phyloP scores from a whole-genome alignment of 495 filamentous ascomycete genomes.

The Penicillium salamii region DNA sequence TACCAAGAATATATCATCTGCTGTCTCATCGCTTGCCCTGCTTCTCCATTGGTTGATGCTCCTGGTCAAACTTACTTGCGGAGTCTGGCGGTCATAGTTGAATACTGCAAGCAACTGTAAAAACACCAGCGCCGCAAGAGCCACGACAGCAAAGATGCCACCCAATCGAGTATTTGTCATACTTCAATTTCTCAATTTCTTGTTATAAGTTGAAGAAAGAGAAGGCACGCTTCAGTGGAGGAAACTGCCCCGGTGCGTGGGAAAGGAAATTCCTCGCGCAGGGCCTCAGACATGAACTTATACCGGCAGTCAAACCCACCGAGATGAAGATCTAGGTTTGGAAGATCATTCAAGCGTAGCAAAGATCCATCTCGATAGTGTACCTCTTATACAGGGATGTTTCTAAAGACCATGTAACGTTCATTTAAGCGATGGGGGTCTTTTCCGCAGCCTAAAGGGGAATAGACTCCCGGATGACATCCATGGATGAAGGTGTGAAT shows the following conservation, averaged over 20 bases:
- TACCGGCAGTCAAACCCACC: neutral
- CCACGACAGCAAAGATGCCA: slow-evolving; percentile 21
- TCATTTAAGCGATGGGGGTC: slow-evolving; percentile 6
- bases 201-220: too few relatives aligned
- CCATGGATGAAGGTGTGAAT: too few relatives aligned
- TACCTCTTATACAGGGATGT: slow-evolving; percentile 15
- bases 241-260: too few relatives aligned
- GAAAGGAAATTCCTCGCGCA: too few relatives aligned
- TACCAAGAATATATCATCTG: slow-evolving; percentile 64
- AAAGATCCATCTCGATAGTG: too few relatives aligned
- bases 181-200: neutral
- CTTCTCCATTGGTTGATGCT: slow-evolving; percentile 24
- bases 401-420: slow-evolving; percentile 12
- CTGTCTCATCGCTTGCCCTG: slow-evolving; percentile 19
- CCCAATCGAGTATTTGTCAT: slow-evolving; percentile 33
- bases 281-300: slow-evolving; percentile 1
- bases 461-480: slow-evolving; percentile 9
- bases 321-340: neutral
- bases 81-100: slow-evolving; percentile 13
- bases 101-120: slow-evolving; percentile 30
- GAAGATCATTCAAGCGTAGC: neutral
- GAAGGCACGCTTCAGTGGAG: too few relatives aligned
- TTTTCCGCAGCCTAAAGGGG: slow-evolving; percentile 14
- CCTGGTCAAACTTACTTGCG: slow-evolving; percentile 8
- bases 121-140: slow-evolving; percentile 25